Percentiles rank a stretch among this genome's conserved stretches.
These are phyloP conservation scores for Sugiyamaella marilandica DNA, from an alignment of 805 yeast species.

Conservation along the genomic window DNA sequence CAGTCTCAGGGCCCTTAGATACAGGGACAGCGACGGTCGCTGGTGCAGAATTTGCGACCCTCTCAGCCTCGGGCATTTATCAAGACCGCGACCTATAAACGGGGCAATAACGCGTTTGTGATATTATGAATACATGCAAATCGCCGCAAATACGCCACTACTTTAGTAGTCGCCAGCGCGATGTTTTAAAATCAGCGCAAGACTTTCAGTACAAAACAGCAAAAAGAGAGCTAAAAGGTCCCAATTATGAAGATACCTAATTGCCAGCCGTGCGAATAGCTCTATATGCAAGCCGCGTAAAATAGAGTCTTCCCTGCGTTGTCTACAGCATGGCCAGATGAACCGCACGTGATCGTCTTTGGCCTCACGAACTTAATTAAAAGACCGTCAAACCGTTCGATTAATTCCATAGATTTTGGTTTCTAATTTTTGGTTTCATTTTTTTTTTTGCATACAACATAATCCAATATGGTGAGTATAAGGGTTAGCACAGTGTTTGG, in stretches of 20 bases:
- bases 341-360: not conserved
- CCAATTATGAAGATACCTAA: not conserved
- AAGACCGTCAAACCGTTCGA: too few species aligned
- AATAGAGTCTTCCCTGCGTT: not conserved
- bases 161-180: not conserved
- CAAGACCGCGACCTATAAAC: not conserved
- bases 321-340: not conserved
- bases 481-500: not conserved
- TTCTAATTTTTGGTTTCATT: not conserved
- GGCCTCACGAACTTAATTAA: not conserved
- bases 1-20: too few species aligned
- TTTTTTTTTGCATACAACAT: not conserved
- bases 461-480: not conserved
- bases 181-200: too few species aligned
- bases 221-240: not conserved
- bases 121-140: not conserved
- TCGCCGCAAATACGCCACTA: not conserved
- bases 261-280: not conserved
- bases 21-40: too few species aligned
- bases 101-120: not conserved
- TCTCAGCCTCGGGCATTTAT: not conserved
- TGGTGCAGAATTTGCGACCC: not conserved
- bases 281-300: not conserved
- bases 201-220: too few species aligned
- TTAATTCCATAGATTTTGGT: too few species aligned